A percentile compares a stretch with the other conserved stretches of the same genome.
phyloP scores from a whole-genome alignment of 2,329 filamentous ascomycete species.

The Beauveria medogensis region DNA sequence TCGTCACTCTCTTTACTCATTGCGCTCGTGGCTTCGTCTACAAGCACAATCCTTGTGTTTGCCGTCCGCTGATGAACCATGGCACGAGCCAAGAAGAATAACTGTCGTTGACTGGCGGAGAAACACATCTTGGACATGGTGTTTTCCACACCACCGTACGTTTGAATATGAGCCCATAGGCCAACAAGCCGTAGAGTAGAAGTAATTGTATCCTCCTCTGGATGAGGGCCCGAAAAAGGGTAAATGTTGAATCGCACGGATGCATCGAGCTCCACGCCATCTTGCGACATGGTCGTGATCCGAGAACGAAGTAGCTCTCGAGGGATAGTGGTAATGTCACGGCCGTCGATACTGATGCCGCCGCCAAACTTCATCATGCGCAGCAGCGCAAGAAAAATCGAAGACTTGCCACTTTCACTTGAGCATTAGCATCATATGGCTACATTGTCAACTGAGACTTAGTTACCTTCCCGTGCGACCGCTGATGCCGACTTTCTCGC shows the following conservation, averaged over 20 bases:
- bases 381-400: not conserved
- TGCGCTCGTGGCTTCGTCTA: conserved; percentile 5
- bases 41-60: not conserved
- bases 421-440: no score
- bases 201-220: not conserved
- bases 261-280: conserved; percentile 35
- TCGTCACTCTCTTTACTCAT: not conserved
- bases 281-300: conserved; percentile 37
- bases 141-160: not conserved
- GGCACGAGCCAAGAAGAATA: not conserved
- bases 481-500: not conserved
- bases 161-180: not conserved
- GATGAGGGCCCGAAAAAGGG: not conserved
- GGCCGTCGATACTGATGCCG: conserved; percentile 32
- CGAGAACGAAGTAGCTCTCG: conserved; percentile 31
- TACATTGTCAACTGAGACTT: not conserved
- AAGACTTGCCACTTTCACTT: not conserved
- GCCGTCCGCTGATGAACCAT: not conserved
- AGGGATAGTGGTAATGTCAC: conserved; percentile 30
- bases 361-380: conserved; percentile 6
- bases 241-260: conserved; percentile 34
- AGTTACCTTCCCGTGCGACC: conserved; percentile 4
- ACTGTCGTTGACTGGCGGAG: not conserved
- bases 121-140: not conserved
- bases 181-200: not conserved